Conservation (phyloP, 1,284 basidiomycete genomes). For the Fereydounia khargensis region DNA sequence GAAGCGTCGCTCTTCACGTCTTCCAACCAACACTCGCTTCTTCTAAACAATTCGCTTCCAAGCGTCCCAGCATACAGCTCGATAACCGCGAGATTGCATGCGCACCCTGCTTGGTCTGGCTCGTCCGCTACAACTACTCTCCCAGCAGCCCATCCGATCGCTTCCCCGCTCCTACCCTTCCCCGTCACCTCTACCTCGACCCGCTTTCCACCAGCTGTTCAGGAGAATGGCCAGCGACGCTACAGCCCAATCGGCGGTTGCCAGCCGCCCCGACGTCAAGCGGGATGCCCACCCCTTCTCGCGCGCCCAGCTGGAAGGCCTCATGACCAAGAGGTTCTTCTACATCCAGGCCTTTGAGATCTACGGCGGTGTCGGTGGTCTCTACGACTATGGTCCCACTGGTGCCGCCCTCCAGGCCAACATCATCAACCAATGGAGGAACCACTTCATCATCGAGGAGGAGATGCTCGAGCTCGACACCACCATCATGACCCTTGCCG, state of each 20-base stretch:
- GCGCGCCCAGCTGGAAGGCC: constrained; percentile 78
- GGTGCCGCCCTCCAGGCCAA: constrained; percentile 95
- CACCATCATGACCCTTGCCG: constrained; percentile 90
- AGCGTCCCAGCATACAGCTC: too few relatives aligned
- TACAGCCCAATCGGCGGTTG: constrained; percentile 27
- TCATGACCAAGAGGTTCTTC: constrained; percentile 92
- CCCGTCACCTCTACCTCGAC: too few relatives aligned
- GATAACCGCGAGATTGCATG: too few relatives aligned
- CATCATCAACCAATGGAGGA: constrained; percentile 93
- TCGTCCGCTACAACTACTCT: too few relatives aligned
- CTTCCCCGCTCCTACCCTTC: too few relatives aligned
- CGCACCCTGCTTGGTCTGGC: too few relatives aligned
- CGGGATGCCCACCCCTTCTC: constrained; percentile 76
- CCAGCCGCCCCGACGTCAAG: constrained; percentile 40
- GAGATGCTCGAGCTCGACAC: constrained; percentile 99
- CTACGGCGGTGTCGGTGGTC: constrained; percentile 94
- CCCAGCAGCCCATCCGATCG: too few relatives aligned
- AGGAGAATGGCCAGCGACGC: constrained; percentile 20
- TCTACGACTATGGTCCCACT: constrained; percentile 70
- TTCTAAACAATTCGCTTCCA: too few relatives aligned
- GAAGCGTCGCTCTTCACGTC: too few relatives aligned
- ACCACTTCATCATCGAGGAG: constrained; percentile 97
- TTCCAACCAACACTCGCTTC: too few relatives aligned
- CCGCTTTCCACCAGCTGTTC: too few relatives aligned
- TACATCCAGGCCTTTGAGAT: constrained; percentile 98